Percentiles rank a stretch among this genome's conserved stretches.
phyloP scores from a whole-genome alignment of 1,284 basidiomycete species.

The Sporisorium graminicola region DNA sequence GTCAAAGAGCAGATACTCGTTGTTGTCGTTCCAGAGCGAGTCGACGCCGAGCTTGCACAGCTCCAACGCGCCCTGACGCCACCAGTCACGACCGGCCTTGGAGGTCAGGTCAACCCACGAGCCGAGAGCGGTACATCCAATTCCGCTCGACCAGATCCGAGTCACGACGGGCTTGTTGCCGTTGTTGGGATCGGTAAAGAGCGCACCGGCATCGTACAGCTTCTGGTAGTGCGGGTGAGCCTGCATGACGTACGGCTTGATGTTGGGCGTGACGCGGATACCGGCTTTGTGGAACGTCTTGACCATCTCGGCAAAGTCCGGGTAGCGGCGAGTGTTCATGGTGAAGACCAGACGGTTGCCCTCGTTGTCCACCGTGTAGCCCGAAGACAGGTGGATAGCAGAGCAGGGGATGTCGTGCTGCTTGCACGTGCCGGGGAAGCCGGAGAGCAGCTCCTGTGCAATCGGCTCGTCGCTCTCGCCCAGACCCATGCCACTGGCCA shows the following conservation, averaged over 20 bases:
- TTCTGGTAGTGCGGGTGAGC: conserved; percentile 69
- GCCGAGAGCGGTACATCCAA: conserved; percentile 70
- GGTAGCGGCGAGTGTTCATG: conserved; percentile 71
- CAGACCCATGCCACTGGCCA: conserved; percentile 71
- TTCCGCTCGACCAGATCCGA: conserved; percentile 71
- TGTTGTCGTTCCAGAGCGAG: conserved; percentile 72
- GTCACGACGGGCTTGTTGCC: conserved; percentile 68
- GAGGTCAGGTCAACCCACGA: conserved; percentile 72
- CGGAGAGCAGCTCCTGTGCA: conserved; percentile 71
- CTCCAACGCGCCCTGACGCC: conserved; percentile 70
- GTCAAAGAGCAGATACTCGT: conserved; percentile 71
- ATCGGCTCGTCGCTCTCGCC: conserved; percentile 70
- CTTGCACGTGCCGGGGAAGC: conserved; percentile 71
- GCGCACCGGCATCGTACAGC: conserved; percentile 67
- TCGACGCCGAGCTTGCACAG: conserved; percentile 71
- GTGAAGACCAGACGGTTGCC: conserved; percentile 71
- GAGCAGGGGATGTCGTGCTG: conserved; percentile 71
- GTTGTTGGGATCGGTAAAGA: conserved; percentile 69
- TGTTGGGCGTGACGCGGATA: conserved; percentile 71
- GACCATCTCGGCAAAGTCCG: conserved; percentile 71
- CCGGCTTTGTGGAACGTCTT: conserved; percentile 70
- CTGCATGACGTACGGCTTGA: conserved; percentile 68
- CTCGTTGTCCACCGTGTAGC: conserved; percentile 70
- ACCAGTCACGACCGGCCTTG: conserved; percentile 70
- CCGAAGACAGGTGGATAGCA: conserved; percentile 68